phyloP scores from a whole-genome alignment of 78 protist genomes.

The Dictyostelium capitatum region DNA sequence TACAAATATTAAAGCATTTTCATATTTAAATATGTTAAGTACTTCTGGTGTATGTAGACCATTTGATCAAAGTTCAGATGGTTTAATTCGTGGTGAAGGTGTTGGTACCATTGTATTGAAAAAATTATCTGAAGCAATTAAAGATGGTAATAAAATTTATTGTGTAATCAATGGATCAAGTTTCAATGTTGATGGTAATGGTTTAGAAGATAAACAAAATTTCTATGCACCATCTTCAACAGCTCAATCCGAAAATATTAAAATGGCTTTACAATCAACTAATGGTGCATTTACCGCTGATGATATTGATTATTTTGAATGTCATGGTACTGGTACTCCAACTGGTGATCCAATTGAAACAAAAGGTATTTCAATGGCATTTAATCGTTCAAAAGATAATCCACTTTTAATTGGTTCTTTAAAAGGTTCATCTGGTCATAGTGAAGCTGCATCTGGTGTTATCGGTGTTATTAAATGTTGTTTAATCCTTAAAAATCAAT shows the following conservation, averaged over 20 bases:
- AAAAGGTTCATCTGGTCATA: slow-evolving; percentile 40
- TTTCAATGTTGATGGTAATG: slow-evolving; percentile 82
- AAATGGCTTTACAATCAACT: slow-evolving; percentile 8
- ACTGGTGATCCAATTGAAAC: slow-evolving; percentile 47
- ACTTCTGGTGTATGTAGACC: slow-evolving; percentile 69
- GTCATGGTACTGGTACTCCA: slow-evolving; percentile 62
- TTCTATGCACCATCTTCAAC: slow-evolving; percentile 19
- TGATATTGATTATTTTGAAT: slow-evolving; percentile 36
- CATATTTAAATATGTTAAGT: neutral
- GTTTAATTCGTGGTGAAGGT: slow-evolving; percentile 91
- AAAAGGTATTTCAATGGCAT: slow-evolving; percentile 12
- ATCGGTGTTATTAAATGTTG: slow-evolving; percentile 15
- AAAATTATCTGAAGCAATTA: neutral
- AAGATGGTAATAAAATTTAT: slow-evolving; percentile 59
- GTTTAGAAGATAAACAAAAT: neutral
- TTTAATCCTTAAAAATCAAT: slow-evolving; percentile 29
- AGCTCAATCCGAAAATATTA: slow-evolving; percentile 37
- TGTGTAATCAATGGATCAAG: slow-evolving; percentile 53
- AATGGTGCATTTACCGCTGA: neutral
- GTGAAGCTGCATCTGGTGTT: slow-evolving; percentile 38
- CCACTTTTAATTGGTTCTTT: slow-evolving; percentile 47
- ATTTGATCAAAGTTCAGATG: slow-evolving; percentile 87
- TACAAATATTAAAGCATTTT: slow-evolving; percentile 1
- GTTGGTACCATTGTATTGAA: slow-evolving; percentile 66
- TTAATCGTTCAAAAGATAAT: neutral